These are phyloP conservation scores for Penicillium roqueforti DNA, from an alignment of 495 filamentous ascomycete species.

Conservation along the genomic window DNA sequence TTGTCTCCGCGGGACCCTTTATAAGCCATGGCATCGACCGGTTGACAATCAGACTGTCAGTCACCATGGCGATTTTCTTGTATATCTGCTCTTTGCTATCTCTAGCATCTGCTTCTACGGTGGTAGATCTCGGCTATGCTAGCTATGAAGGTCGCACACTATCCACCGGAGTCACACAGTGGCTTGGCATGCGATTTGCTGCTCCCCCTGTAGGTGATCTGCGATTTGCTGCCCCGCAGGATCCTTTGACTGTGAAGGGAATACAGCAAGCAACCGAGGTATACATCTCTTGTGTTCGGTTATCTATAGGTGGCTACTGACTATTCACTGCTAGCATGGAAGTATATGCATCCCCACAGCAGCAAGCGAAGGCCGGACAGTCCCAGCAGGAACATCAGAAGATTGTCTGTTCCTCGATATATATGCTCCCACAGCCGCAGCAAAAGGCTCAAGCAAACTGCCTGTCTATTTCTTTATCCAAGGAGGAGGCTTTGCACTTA, in stretches of 20 bases:
- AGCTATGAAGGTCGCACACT: slow-evolving; percentile 35
- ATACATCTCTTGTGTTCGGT: slow-evolving; percentile 4
- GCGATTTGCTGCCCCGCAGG: slow-evolving; percentile 56
- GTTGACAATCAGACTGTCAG: slow-evolving; percentile 1
- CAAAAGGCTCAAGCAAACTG: slow-evolving; percentile 38
- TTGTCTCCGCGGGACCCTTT: slow-evolving; percentile 2
- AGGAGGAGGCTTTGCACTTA: slow-evolving; percentile 66
- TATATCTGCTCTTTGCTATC: slow-evolving; percentile 17
- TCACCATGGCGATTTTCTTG: slow-evolving; percentile 14
- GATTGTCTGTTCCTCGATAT: slow-evolving; percentile 75
- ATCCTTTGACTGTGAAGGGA: slow-evolving; percentile 40
- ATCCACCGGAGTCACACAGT: slow-evolving; percentile 52
- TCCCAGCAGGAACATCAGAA: slow-evolving; percentile 48
- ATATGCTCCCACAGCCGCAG: slow-evolving; percentile 58
- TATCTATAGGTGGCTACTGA: slow-evolving; percentile 1
- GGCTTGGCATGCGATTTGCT: slow-evolving; percentile 65
- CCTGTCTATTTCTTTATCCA: slow-evolving; percentile 74
- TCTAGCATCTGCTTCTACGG: slow-evolving; percentile 17
- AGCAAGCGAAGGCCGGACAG: slow-evolving; percentile 18
- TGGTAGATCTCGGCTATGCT: slow-evolving; percentile 43
- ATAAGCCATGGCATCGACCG: slow-evolving; percentile 7
- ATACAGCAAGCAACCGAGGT: slow-evolving; percentile 46
- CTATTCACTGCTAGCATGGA: slow-evolving; percentile 31
- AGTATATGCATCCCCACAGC: slow-evolving; percentile 51
- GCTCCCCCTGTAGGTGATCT: slow-evolving; percentile 54